Evolutionary conservation across 495 filamentous ascomycete species (phyloP), one percentile per base, ranked within the genome.

Genomic region (Podospora australis): DNA sequence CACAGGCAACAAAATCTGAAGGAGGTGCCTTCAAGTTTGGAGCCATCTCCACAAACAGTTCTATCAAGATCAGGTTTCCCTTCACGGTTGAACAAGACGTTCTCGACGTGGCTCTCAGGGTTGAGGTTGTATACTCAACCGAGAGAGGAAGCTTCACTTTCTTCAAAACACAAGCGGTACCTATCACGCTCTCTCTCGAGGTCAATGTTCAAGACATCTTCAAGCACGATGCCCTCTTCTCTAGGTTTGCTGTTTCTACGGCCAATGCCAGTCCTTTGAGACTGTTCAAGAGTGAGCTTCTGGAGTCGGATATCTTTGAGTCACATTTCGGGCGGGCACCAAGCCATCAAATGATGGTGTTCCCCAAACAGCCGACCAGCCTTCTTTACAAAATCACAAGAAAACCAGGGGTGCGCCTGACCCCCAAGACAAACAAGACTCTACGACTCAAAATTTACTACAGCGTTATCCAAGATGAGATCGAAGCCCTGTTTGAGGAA

Each of bases 131-230:
- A 2, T 99, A 96, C 57, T 72, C 78, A 14, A 96, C 91, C 0
- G 73, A 81, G 4, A 68, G 78, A 11, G 89, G 88, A 1, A 70
- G 64, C 24, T 96, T 92, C 54, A 69, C 74, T 44, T 95, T 84
- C 58, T 77, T 80, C 2, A 74, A 77, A 39, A 80, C 77, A 19
- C 74, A 73, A 9, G 74, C 76, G n/a, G 70, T 88, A 20, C 77
- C 81, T 1, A 83, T 87, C 6, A 69, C 78, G 14, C 70, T 97
- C 9, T 87, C 88, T 0, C 77, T 99, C 30, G 89, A 89, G 14
- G 91, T 99, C 50, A 96, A 97, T 53, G 91, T 99, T 30, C 89
- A 96, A 56, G 94, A 99, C 55, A 80, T 88, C 29, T 99, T 99
- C 74, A 94, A 94, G 62, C 77, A 86, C 43, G 68, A 81, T 23